These are phyloP conservation scores for Aspergillus pseudoglaucus DNA, from an alignment of 2,329 filamentous ascomycete species.

Conservation along the genomic window DNA sequence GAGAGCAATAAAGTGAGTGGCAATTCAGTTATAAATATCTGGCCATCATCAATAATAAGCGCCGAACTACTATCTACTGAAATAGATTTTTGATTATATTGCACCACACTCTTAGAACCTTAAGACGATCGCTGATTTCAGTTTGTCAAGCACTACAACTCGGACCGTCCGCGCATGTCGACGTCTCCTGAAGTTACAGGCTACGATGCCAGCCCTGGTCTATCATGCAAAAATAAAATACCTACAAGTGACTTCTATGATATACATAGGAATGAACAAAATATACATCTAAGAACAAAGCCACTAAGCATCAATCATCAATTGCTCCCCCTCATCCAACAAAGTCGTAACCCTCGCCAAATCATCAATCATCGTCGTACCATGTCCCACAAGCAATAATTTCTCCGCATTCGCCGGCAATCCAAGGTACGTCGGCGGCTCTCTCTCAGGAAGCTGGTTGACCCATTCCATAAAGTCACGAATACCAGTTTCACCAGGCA, in stretches of 20 bases:
- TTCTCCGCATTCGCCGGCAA: constrained; percentile 96
- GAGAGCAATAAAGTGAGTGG: not conserved
- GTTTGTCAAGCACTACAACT: no score
- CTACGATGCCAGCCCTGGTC: not conserved
- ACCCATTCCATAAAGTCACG: constrained; percentile 89
- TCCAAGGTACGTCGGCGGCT: constrained; percentile 91
- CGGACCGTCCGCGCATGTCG: no score
- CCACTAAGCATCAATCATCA: constrained; percentile 60
- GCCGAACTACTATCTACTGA: not conserved
- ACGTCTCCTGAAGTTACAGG: not conserved
- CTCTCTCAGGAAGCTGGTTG: constrained; percentile 82
- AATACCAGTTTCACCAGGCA: constrained; percentile 75
- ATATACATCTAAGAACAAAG: not conserved
- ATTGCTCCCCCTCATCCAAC: constrained; percentile 87
- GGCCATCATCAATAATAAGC: not conserved
- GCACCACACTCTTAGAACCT: no score
- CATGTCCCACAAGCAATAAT: constrained; percentile 79
- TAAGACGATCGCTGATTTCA: no score
- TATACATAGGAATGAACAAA: no score
- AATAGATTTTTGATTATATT: no score
- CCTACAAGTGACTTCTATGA: no score
- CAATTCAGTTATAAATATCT: not conserved
- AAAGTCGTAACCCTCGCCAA: constrained; percentile 77
- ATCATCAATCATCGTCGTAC: constrained; percentile 75
- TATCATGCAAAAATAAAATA: no score